phyloP scores from a whole-genome alignment of 73 alveolate genomes.

The Loxodes magnus region DNA sequence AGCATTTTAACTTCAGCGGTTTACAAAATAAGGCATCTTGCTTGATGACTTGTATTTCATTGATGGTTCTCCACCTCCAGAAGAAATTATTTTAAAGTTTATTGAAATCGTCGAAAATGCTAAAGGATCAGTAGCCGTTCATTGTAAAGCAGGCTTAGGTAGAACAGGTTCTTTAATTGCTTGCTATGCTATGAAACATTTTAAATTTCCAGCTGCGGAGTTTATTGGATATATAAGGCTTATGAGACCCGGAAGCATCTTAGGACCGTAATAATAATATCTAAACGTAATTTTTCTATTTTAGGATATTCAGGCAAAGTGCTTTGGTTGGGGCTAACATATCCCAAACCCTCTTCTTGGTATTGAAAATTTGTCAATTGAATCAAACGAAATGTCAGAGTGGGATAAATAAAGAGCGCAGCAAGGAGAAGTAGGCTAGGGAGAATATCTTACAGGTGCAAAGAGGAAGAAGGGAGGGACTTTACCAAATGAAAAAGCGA shows the following conservation, averaged over 20 bases:
- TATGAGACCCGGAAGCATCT: constrained; percentile 77
- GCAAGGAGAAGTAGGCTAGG: constrained; percentile 11
- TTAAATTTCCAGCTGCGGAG: constrained; percentile 66
- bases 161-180: constrained; percentile 95
- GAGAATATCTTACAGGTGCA: background rate
- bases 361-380: background rate
- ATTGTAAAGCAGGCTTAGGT: constrained; percentile 96
- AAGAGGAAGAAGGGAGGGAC: background rate
- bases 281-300: no score
- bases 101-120: constrained; percentile 67
- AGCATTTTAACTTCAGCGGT: constrained; percentile 46
- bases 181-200: constrained; percentile 62
- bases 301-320: no score
- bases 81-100: constrained; percentile 56
- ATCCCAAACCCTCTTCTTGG: background rate
- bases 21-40: constrained; percentile 48
- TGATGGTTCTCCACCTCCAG: constrained; percentile 91
- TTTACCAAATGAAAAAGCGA: no score
- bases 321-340: background rate
- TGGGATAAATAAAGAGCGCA: constrained; percentile 1
- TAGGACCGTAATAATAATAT: constrained; percentile 74
- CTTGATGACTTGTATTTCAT: constrained; percentile 75
- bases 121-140: constrained; percentile 86
- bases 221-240: constrained; percentile 67
- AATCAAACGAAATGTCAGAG: background rate